phyloP scores from a whole-genome alignment of 306 rosid species.

The Fagus sylvatica region DNA sequence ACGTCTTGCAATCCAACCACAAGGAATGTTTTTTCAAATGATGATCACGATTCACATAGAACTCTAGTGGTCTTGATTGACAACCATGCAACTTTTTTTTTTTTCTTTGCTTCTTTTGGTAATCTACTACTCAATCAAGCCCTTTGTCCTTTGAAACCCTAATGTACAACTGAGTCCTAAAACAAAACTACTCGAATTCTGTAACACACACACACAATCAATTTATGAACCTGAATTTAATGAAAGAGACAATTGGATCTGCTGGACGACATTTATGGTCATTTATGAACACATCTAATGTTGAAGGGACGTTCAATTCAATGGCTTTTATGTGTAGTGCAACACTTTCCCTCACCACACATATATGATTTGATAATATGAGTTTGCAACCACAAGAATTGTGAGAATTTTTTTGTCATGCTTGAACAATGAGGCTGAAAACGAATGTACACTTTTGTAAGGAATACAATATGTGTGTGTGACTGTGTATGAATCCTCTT shows the following conservation, averaged over 20 bases:
- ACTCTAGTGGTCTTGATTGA: constrained; percentile 25
- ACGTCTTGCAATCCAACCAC: no score
- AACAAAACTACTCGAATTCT: constrained; percentile 13
- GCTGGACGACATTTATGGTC: not conserved
- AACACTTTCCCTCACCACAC: constrained; percentile 21
- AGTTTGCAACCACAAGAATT: constrained; percentile 33
- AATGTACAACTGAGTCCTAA: not conserved
- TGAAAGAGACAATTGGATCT: constrained; percentile 20
- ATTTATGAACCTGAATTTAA: constrained; percentile 17
- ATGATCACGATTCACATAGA: not conserved
- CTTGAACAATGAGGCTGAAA: constrained; percentile 19
- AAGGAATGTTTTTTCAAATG: no score
- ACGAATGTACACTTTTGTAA: no score
- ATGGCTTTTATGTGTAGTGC: constrained; percentile 30
- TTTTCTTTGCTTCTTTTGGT: not conserved
- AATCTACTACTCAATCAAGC: constrained; percentile 7
- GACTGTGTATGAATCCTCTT: not conserved
- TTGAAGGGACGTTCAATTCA: constrained; percentile 14
- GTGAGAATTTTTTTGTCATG: not conserved
- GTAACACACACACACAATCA: not conserved
- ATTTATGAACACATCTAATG: not conserved
- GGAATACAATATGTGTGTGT: not conserved
- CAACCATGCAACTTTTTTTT: not conserved
- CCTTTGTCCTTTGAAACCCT: not conserved
- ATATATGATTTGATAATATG: constrained; percentile 25